Evolutionary conservation across 192 early-diverging fungal genomes (phyloP).

Genomic region (Gaertneriomyces semiglobifer): DNA sequence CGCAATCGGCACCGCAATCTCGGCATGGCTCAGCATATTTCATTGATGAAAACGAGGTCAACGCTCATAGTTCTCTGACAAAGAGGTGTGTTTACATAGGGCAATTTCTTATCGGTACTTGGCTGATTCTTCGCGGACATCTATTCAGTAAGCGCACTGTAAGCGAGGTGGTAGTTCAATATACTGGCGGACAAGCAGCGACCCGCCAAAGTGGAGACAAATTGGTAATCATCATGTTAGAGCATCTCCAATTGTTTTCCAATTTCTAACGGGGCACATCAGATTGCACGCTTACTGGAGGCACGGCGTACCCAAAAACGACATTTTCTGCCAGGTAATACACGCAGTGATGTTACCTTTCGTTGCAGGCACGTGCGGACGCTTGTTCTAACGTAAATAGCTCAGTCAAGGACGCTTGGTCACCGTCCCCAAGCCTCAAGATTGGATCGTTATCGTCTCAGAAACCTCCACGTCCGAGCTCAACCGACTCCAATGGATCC

Average conservation of each 20-base stretch:
- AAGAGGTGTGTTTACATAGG: not conserved
- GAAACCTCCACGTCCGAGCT: not conserved
- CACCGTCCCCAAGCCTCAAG: conserved; percentile 22
- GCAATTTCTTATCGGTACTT: not conserved
- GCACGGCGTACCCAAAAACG: not conserved
- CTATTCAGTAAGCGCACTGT: not conserved
- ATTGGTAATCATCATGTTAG: not conserved
- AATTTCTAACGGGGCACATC: not conserved
- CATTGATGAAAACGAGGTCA: too few relatives aligned
- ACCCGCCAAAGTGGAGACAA: conserved; percentile 3
- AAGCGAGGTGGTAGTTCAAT: not conserved
- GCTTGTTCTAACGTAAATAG: not conserved
- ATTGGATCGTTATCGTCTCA: not conserved
- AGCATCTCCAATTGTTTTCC: not conserved
- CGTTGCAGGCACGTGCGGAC: not conserved
- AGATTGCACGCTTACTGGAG: conserved; percentile 5
- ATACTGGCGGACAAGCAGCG: not conserved
- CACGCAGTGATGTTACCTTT: not conserved
- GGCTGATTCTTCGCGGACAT: not conserved
- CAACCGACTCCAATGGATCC: not conserved
- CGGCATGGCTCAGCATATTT: too few relatives aligned
- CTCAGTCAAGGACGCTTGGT: conserved; percentile 28
- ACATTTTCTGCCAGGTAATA: not conserved
- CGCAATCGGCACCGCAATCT: too few relatives aligned
- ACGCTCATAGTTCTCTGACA: not conserved